Conservation (phyloP, 306 rosid species). For the Quercus gilva region DNA sequence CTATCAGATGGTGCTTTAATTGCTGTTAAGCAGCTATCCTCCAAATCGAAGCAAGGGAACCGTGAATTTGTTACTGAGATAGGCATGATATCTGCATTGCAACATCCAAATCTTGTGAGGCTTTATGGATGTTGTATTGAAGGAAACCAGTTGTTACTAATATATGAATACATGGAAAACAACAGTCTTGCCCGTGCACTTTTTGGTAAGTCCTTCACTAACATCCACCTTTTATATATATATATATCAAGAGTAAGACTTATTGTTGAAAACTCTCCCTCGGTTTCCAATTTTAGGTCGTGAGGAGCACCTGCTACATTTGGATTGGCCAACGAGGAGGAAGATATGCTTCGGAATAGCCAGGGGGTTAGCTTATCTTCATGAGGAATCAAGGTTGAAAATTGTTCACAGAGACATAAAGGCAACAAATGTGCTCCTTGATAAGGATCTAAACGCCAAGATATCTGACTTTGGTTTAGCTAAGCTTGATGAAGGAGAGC, state of each 20-base stretch:
- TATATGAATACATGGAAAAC: conserved; percentile 61
- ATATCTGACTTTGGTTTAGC: conserved; percentile 80
- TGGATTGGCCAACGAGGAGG: conserved; percentile 70
- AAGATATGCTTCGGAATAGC: conserved; percentile 67
- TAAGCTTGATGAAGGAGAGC: conserved; percentile 64
- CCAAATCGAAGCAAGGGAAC: conserved; percentile 52
- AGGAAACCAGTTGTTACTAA: conserved; percentile 38
- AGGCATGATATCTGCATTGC: conserved; percentile 52
- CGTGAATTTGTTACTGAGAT: conserved; percentile 58
- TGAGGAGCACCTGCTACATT: conserved; percentile 19
- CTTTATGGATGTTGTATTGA: conserved; percentile 55
- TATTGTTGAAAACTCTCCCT: background rate
- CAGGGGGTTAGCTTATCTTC: conserved; percentile 72
- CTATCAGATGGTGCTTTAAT: conserved; percentile 36
- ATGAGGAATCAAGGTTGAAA: conserved; percentile 77
- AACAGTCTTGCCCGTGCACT: conserved; percentile 54
- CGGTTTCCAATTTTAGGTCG: conserved; percentile 24
- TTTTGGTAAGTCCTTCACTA: conserved; percentile 33
- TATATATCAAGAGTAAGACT: background rate
- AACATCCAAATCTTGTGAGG: conserved; percentile 53
- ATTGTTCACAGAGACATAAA: conserved; percentile 82
- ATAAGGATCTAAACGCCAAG: conserved; percentile 61
- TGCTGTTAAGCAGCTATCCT: conserved; percentile 48
- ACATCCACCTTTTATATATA: background rate
- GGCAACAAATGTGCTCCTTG: conserved; percentile 74